Conservation (phyloP, 768 basidiomycete species). For the Kwoniella dendrophila region DNA sequence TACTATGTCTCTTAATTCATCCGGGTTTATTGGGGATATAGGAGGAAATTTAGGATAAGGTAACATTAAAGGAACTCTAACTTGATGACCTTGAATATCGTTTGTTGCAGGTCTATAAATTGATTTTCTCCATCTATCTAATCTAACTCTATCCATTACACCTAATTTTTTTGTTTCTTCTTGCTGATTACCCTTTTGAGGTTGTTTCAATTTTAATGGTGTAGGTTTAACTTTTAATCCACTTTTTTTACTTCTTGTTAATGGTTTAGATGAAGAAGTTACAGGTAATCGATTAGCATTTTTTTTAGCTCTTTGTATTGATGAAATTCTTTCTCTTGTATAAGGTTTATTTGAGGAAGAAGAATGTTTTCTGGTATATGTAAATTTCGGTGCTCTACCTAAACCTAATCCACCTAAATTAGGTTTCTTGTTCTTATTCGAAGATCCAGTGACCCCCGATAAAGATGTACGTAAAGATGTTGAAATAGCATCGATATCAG, state of each 20-base stretch:
- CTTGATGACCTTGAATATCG: constrained; percentile 1
- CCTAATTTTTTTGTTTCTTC: constrained; percentile 5
- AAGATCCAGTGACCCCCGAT: constrained; percentile 10
- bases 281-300: constrained; percentile 11
- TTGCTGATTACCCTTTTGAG: neutral
- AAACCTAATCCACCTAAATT: constrained; percentile 16
- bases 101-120: constrained; percentile 4
- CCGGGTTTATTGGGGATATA: neutral
- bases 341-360: constrained; percentile 29
- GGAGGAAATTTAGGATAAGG: constrained; percentile 22
- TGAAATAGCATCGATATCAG: constrained; percentile 24
- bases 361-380: constrained; percentile 8
- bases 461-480: constrained; percentile 19
- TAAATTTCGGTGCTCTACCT: constrained; percentile 29
- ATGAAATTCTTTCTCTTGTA: constrained; percentile 9
- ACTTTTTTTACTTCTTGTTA: constrained; percentile 1
- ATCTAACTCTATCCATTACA: constrained; percentile 10
- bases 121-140: constrained; percentile 19
- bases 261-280: neutral
- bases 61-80: constrained; percentile 17
- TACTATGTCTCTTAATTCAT: constrained; percentile 14
- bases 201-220: constrained; percentile 6
- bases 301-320: constrained; percentile 24
- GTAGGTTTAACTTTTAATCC: neutral
- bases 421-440: constrained; percentile 10